Evolutionary conservation across 768 basidiomycete genomes (phyloP).

Genomic region (Hydnum rufescens): DNA sequence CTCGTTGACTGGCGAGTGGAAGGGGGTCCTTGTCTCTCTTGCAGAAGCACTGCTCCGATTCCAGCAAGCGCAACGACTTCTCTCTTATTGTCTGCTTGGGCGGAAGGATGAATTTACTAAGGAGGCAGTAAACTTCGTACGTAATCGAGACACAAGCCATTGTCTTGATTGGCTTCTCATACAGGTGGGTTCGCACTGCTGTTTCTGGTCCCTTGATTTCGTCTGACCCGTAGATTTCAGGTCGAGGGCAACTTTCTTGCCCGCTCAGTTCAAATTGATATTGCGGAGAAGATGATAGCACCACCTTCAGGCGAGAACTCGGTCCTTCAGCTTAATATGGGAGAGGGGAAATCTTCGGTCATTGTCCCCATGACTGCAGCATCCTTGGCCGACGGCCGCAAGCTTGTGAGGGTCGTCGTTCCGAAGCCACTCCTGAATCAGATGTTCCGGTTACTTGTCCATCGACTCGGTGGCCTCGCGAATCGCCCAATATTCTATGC

Average conservation of each 20-base stretch:
- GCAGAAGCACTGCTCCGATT: background rate
- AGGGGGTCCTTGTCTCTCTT: background rate
- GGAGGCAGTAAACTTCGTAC: background rate
- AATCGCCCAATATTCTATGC: slow-evolving; percentile 30
- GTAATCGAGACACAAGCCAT: background rate
- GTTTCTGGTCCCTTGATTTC: background rate
- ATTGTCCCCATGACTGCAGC: slow-evolving; percentile 29
- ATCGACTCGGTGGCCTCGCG: slow-evolving; percentile 25
- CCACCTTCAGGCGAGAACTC: slow-evolving; percentile 22
- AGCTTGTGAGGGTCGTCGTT: slow-evolving; percentile 29
- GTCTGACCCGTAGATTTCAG: slow-evolving; percentile 14
- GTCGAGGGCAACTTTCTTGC: slow-evolving; percentile 27
- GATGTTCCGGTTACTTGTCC: slow-evolving; percentile 30
- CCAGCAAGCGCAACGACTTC: background rate
- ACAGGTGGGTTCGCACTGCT: background rate
- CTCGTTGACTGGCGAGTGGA: slow-evolving; percentile 17
- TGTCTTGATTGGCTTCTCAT: background rate
- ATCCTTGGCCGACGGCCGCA: slow-evolving; percentile 24
- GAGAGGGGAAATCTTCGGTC: slow-evolving; percentile 34
- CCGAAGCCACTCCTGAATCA: slow-evolving; percentile 21
- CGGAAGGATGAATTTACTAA: background rate
- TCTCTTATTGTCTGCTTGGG: background rate
- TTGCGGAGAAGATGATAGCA: slow-evolving; percentile 29
- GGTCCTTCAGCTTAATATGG: slow-evolving; percentile 35
- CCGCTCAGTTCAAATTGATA: slow-evolving; percentile 24